phyloP scores from a whole-genome alignment of 176 grass and related monocot species.

The Carex parvula region DNA sequence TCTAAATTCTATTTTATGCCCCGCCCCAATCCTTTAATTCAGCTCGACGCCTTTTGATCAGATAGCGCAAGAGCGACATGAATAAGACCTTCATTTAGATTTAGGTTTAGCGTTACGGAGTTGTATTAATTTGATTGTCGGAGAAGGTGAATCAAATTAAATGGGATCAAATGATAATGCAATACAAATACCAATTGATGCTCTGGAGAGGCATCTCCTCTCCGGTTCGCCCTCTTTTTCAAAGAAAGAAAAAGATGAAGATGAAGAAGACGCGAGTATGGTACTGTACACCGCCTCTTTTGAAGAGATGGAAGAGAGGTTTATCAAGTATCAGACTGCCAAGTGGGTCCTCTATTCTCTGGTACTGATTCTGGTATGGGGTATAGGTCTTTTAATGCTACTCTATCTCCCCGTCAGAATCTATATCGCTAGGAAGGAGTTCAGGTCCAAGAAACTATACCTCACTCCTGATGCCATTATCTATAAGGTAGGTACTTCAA shows the following conservation, averaged over 20 bases:
- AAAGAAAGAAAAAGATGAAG: background rate
- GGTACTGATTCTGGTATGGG: conserved; percentile 54
- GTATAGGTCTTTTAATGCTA: conserved; percentile 65
- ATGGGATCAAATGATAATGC: conserved; percentile 52
- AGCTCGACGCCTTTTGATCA: background rate
- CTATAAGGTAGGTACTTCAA: conserved; percentile 43
- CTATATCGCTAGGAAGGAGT: conserved; percentile 34
- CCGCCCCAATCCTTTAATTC: background rate
- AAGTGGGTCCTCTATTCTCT: conserved; percentile 52
- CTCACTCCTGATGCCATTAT: conserved; percentile 52
- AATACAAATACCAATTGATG: conserved; percentile 44
- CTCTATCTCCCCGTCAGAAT: conserved; percentile 54
- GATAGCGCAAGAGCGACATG: too few relatives aligned
- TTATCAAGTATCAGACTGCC: conserved; percentile 54
- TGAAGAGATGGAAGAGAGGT: conserved; percentile 44
- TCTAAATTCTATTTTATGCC: too few relatives aligned
- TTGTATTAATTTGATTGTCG: background rate
- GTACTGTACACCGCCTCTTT: conserved; percentile 60
- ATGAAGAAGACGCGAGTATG: conserved; percentile 23
- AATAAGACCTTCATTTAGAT: too few relatives aligned
- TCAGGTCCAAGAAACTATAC: conserved; percentile 52
- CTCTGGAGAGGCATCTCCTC: conserved; percentile 49
- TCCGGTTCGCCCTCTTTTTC: conserved; percentile 25
- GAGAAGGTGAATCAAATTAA: background rate
- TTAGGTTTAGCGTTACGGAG: background rate